Evolutionary conservation across 768 basidiomycete genomes (phyloP).

Genomic region (Auricularia sp.): DNA sequence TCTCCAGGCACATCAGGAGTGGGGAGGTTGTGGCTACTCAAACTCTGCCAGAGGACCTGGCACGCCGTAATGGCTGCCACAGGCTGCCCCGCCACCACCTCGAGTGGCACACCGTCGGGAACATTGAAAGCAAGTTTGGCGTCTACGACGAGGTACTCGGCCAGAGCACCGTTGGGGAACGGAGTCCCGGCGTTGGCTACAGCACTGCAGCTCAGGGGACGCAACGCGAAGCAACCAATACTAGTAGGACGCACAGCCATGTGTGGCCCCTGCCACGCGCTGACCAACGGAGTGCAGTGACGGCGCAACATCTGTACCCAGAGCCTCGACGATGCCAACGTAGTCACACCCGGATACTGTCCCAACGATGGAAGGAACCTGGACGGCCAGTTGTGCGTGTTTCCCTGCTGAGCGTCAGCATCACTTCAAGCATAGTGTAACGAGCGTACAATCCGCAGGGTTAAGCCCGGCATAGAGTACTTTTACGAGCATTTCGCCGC

Average conservation of each 20-base stretch:
- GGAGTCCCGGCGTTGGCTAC: not conserved
- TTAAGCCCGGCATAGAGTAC: not conserved
- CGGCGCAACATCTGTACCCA: constrained; percentile 12
- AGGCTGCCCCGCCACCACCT: constrained; percentile 10
- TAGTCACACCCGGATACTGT: constrained; percentile 19
- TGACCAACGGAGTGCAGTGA: constrained; percentile 16
- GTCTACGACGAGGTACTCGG: constrained; percentile 19
- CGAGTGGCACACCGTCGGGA: not conserved
- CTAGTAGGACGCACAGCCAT: constrained; percentile 13
- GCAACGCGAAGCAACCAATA: not conserved
- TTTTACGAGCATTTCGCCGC: not conserved
- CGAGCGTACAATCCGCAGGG: not conserved
- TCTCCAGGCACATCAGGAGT: not conserved
- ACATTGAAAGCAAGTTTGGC: constrained; percentile 13
- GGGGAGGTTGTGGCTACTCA: not conserved
- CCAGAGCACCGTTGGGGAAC: constrained; percentile 16
- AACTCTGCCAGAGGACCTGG: constrained; percentile 9
- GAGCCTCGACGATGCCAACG: constrained; percentile 17
- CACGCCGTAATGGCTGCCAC: constrained; percentile 10
- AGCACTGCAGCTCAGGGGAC: not conserved
- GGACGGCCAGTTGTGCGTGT: not conserved
- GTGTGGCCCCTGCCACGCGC: constrained; percentile 19
- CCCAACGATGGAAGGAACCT: not conserved
- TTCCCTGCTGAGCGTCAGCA: not conserved
- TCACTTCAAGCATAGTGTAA: not conserved